A percentile compares a stretch with the other conserved stretches of the same genome.
These are phyloP conservation scores for Paramyrothecium roridum DNA, from an alignment of 2,329 filamentous ascomycete species.

Conservation along the genomic window DNA sequence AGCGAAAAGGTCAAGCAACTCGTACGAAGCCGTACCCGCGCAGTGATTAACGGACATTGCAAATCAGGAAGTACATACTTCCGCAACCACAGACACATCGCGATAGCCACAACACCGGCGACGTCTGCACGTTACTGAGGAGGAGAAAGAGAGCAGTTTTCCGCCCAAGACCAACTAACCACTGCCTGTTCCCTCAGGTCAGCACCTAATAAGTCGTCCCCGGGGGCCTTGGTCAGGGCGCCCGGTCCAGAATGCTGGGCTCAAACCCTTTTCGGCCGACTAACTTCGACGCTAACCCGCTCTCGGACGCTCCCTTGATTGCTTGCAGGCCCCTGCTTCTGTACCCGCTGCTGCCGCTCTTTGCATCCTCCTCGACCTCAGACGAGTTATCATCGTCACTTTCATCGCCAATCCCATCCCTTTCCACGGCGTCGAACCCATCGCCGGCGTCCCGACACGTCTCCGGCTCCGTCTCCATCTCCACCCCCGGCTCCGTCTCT, in stretches of 20 bases:
- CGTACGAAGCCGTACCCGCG: background rate
- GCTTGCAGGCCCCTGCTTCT: background rate
- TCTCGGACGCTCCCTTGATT: slow-evolving; percentile 10
- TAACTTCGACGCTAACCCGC: slow-evolving; percentile 5
- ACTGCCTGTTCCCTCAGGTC: too few relatives aligned
- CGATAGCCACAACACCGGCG: background rate
- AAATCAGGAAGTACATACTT: too few relatives aligned
- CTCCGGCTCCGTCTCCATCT: slow-evolving; percentile 7
- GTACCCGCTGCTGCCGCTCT: background rate
- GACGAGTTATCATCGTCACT: background rate
- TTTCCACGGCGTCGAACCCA: background rate
- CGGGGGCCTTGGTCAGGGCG: too few relatives aligned
- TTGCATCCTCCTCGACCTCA: background rate
- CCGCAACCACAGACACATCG: too few relatives aligned
- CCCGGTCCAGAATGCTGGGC: background rate
- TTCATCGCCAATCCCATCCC: slow-evolving; percentile 3
- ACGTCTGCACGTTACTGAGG: too few relatives aligned
- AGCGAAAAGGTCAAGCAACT: too few relatives aligned
- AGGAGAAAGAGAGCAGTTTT: too few relatives aligned
- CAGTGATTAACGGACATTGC: too few relatives aligned
- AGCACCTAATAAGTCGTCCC: too few relatives aligned
- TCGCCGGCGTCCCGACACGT: slow-evolving; percentile 12
- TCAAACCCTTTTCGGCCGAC: background rate
- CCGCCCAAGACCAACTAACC: too few relatives aligned
- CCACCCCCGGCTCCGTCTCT: background rate